These are phyloP conservation scores for Coemansia sp. DNA, from an alignment of 192 early-diverging fungal genomes.

Conservation along the genomic window DNA sequence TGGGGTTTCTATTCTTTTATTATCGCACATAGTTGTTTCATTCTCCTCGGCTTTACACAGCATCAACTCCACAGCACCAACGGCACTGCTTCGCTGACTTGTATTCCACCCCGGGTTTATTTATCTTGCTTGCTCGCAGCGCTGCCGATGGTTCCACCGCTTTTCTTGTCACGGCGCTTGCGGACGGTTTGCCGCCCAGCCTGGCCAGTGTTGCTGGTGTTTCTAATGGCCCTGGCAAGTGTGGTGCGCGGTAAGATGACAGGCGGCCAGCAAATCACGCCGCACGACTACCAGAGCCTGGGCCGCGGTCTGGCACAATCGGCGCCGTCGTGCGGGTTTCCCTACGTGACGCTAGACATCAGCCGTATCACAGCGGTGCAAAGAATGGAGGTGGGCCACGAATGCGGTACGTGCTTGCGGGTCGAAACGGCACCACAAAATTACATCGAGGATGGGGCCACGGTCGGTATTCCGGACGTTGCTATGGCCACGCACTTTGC, in stretches of 20 bases:
- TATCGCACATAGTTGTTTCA: too few species aligned
- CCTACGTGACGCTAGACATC: constrained; percentile 50
- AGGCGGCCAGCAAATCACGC: constrained; percentile 44
- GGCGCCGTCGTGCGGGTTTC: constrained; percentile 53
- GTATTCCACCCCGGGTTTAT: too few species aligned
- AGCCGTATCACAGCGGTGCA: constrained; percentile 54
- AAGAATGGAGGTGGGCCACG: constrained; percentile 23
- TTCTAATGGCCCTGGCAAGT: not conserved
- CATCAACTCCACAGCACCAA: too few species aligned
- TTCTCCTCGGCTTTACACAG: too few species aligned
- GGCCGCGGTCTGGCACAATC: constrained; percentile 40
- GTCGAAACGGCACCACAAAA: constrained; percentile 28
- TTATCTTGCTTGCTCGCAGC: too few species aligned
- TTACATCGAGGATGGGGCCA: constrained; percentile 27
- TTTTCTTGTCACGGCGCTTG: too few species aligned
- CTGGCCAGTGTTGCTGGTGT: not conserved
- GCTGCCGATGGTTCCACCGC: too few species aligned
- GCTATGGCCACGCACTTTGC: constrained; percentile 44
- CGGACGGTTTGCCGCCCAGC: too few species aligned
- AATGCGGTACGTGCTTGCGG: constrained; percentile 52
- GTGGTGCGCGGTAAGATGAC: constrained; percentile 16
- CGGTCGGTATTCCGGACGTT: constrained; percentile 20
- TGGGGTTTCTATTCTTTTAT: too few species aligned
- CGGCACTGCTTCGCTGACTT: too few species aligned
- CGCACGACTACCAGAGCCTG: constrained; percentile 49